These are phyloP conservation scores for Przewalskia tangutica DNA, from an alignment of 257 asterid genomes.

Conservation along the genomic window DNA sequence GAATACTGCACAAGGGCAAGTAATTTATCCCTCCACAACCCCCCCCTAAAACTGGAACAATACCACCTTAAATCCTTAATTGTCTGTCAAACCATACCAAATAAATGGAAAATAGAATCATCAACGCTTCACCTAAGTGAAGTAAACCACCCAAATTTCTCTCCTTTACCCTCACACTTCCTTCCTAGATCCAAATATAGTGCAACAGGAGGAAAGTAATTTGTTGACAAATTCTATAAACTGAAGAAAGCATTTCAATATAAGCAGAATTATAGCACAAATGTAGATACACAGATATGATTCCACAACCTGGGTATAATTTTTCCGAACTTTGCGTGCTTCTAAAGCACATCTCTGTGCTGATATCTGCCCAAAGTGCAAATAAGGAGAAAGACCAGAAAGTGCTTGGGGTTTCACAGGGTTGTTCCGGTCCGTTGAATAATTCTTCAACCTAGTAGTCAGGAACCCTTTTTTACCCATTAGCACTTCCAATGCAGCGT, in stretches of 20 bases:
- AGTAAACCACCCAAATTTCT: not conserved
- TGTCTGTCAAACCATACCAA: not conserved
- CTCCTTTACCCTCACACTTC: not conserved
- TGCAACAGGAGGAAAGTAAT: not conserved
- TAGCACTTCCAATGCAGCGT: conserved; percentile 60
- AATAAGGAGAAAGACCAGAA: conserved; percentile 91
- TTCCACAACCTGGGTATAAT: conserved; percentile 49
- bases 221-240: not conserved
- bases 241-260: not conserved
- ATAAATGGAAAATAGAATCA: not conserved
- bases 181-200: not conserved
- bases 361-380: conserved; percentile 94
- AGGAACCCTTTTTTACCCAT: conserved; percentile 65
- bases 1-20: not conserved
- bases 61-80: not conserved
- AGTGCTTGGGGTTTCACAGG: conserved; percentile 79
- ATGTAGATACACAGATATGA: not conserved
- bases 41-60: not conserved
- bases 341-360: conserved; percentile 92
- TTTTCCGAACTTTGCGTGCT: conserved; percentile 57
- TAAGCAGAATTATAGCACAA: not conserved
- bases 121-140: not conserved
- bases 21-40: not conserved
- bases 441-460: conserved; percentile 52
- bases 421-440: conserved; percentile 70